Evolutionary conservation across 441 rosid species (phyloP), one percentile per base, ranked within the genome.

Genomic region (Gossypium davidsonii): DNA sequence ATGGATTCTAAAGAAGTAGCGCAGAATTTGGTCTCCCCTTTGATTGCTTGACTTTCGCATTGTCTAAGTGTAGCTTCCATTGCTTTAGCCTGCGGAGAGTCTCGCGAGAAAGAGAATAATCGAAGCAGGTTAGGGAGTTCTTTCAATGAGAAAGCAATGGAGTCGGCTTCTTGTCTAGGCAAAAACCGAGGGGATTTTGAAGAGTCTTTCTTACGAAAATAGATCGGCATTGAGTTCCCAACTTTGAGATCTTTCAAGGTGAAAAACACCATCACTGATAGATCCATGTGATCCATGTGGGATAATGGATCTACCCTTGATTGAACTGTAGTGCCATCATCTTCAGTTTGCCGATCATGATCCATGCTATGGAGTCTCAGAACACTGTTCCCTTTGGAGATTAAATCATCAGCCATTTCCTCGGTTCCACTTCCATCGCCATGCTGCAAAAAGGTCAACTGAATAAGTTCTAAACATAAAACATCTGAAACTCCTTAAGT

Each of bases 31-130:
- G 39, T 65, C 53, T 73, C 76, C 10, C 71, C 71, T 21, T 21
- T 18, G 56, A 73, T 52, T 25, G 76, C n/a, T 15, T 42, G 0
- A 0, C 48, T 7, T 20, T 81, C 85, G 8, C 89, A 85, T 28
- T 78, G 68, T 51, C 18, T 49, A 1, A 85, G 74, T 1, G 88
- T 76, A 20, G 72, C 7, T 55, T 74, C 75, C 77, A 88, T 74
- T 72, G 87, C 87, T 68, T 59, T 73, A 52, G 87, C 89, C 77
- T 73, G 89, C 1, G 86, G 77, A 17, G 91, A 88, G 5, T 20
- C 59, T 4, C 48, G 23, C 3, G 78, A 56, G 78, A 81, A 58
- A 11, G 87, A 80, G 82, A 85, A 71, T 71, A 49, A 67, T 10
- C 73, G 37, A 25, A 84, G 85, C 48, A 88, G 84, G 20, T 73